Conservation (phyloP, 2,329 filamentous ascomycete genomes). For the Diaporthe batatas region DNA sequence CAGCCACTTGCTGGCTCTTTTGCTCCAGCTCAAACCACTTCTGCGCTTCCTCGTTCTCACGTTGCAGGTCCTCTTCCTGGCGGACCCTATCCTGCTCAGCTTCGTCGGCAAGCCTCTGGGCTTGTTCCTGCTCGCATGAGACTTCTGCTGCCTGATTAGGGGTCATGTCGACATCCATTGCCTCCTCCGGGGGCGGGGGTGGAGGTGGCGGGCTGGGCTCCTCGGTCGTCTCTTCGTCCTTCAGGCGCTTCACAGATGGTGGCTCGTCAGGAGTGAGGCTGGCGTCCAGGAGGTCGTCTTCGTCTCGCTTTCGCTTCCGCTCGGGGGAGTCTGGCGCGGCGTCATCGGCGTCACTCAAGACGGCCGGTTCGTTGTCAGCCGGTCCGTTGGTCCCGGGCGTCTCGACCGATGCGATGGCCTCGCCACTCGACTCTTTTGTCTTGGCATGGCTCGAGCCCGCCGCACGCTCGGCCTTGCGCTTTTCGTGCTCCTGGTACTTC, state of each 20-base stretch:
- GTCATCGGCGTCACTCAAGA: slow-evolving; percentile 60
- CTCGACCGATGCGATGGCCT: slow-evolving; percentile 44
- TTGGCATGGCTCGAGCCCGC: slow-evolving; percentile 48
- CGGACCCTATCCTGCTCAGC: slow-evolving; percentile 51
- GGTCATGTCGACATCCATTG: slow-evolving; percentile 58
- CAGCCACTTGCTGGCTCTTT: slow-evolving; percentile 45
- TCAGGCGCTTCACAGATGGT: slow-evolving; percentile 67
- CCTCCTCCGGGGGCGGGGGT: slow-evolving; percentile 59
- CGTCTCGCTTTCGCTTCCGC: slow-evolving; percentile 75
- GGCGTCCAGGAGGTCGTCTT: slow-evolving; percentile 55
- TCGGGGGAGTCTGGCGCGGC: slow-evolving; percentile 62
- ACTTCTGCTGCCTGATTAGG: slow-evolving; percentile 65
- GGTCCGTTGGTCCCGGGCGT: slow-evolving; percentile 44
- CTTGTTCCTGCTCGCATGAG: slow-evolving; percentile 67
- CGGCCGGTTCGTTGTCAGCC: slow-evolving; percentile 53
- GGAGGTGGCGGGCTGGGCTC: slow-evolving; percentile 54
- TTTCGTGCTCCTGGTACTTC: slow-evolving; percentile 79
- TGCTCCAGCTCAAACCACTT: slow-evolving; percentile 52
- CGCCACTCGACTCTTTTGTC: slow-evolving; percentile 37
- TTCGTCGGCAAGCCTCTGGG: slow-evolving; percentile 65
- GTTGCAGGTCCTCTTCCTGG: slow-evolving; percentile 54
- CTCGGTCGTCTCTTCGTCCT: slow-evolving; percentile 60
- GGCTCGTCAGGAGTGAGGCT: slow-evolving; percentile 66
- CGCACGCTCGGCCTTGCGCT: slow-evolving; percentile 66
- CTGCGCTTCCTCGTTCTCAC: slow-evolving; percentile 56